Conservation (phyloP, 345 rosid species). For the Brassica rapa region DNA sequence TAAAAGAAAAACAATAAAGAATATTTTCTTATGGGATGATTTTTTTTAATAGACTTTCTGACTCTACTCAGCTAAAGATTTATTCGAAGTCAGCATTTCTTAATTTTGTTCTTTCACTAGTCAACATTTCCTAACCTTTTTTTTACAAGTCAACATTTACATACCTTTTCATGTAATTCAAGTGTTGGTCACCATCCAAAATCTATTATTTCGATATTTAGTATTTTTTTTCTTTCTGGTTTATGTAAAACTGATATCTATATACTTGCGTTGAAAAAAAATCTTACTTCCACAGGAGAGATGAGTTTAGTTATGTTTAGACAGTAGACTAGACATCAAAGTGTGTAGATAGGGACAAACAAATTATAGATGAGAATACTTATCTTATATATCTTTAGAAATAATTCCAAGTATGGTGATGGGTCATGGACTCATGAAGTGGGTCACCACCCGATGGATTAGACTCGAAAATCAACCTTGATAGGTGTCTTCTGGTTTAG, state of each 20-base stretch:
- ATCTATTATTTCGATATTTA: neutral
- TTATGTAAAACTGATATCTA: neutral
- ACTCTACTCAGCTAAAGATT: neutral
- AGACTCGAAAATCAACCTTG: slow-evolving; percentile 21
- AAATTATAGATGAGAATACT: neutral
- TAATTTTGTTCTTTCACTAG: neutral
- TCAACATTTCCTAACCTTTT: neutral
- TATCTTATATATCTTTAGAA: neutral
- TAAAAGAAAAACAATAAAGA: neutral
- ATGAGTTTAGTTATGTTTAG: neutral
- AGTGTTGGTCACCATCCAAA: slow-evolving; percentile 1
- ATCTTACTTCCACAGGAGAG: neutral
- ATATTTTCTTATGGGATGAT: neutral
- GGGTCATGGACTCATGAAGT: slow-evolving; percentile 7
- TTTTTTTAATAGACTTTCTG: neutral
- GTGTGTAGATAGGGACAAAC: slow-evolving; percentile 1
- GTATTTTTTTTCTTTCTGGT: neutral
- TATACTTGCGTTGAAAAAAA: neutral
- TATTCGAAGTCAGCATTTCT: neutral
- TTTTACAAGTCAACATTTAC: neutral
- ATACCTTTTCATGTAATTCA: neutral
- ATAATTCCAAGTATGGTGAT: slow-evolving; percentile 9
- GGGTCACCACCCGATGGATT: slow-evolving; percentile 27
- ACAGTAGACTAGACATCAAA: neutral
- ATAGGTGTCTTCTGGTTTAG: slow-evolving; percentile 28